Conservation (phyloP, 768 basidiomycete genomes). For the Terana coerulea region DNA sequence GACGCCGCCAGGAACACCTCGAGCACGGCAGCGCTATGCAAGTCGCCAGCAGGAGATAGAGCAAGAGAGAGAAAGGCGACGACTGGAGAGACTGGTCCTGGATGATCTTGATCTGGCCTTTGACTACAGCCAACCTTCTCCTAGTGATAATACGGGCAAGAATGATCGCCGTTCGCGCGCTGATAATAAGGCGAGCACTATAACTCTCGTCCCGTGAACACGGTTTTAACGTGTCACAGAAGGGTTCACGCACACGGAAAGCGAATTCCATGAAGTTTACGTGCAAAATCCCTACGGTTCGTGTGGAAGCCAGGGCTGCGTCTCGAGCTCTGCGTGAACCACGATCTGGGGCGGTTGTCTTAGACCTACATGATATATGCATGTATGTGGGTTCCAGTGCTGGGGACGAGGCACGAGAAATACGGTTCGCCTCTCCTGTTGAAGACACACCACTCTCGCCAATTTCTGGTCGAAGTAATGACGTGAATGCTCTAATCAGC, state of each 20-base stretch:
- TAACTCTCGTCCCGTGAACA: not conserved
- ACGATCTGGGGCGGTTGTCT: slow-evolving; percentile 65
- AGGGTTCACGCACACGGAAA: not conserved
- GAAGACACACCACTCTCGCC: slow-evolving; percentile 9
- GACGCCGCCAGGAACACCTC: slow-evolving; percentile 38
- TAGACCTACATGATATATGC: slow-evolving; percentile 56
- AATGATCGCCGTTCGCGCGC: no score
- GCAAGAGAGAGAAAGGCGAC: slow-evolving; percentile 34
- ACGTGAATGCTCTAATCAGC: slow-evolving; percentile 30
- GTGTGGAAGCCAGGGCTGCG: slow-evolving; percentile 66
- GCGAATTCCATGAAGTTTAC: slow-evolving; percentile 19
- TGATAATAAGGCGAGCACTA: not conserved
- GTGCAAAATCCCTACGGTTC: slow-evolving; percentile 51
- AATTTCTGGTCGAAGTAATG: slow-evolving; percentile 1
- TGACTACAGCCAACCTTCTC: slow-evolving; percentile 34
- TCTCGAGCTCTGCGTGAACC: slow-evolving; percentile 42
- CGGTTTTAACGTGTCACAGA: not conserved
- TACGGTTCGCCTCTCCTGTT: slow-evolving; percentile 24
- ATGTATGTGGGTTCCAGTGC: slow-evolving; percentile 32
- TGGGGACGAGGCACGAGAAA: slow-evolving; percentile 12
- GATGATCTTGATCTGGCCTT: slow-evolving; percentile 56
- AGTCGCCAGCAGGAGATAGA: slow-evolving; percentile 15
- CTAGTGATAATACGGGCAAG: no score
- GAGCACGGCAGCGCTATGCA: slow-evolving; percentile 8
- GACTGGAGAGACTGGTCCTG: slow-evolving; percentile 49